A percentile compares a stretch with the other conserved stretches of the same genome.
Conservation (phyloP, 1,284 basidiomycete genomes). For the Papiliotrema flavescens region DNA sequence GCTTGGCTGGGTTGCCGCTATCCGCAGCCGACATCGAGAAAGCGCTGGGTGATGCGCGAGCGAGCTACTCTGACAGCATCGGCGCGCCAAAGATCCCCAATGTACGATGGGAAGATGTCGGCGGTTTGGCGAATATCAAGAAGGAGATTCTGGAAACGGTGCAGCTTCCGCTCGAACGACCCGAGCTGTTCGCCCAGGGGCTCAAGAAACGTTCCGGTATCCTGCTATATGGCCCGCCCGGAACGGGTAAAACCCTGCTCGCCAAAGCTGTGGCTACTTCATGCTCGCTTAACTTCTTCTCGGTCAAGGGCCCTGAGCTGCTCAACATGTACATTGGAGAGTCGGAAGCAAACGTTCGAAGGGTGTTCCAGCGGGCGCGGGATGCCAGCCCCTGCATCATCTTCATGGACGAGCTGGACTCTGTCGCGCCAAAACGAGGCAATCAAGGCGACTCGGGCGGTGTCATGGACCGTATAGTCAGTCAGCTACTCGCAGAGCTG, state of each 20-base stretch:
- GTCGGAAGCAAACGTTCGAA: slow-evolving; percentile 91
- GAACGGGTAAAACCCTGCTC: slow-evolving; percentile 91
- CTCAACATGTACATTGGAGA: slow-evolving; percentile 99
- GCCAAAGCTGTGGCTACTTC: slow-evolving; percentile 93
- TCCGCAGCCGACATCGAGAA: slow-evolving; percentile 66
- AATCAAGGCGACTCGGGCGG: slow-evolving; percentile 93
- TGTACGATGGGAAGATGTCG: slow-evolving; percentile 97
- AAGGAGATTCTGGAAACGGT: slow-evolving; percentile 94
- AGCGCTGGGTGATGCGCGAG: slow-evolving; percentile 72
- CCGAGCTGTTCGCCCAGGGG: slow-evolving; percentile 87
- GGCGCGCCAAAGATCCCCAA: slow-evolving; percentile 95
- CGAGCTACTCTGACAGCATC: slow-evolving; percentile 84
- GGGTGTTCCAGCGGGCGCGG: slow-evolving; percentile 85
- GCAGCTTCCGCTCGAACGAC: slow-evolving; percentile 89
- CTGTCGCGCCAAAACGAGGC: slow-evolving; percentile 91
- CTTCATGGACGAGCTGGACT: slow-evolving; percentile 98
- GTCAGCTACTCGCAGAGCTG: slow-evolving; percentile 89
- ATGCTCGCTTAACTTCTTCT: slow-evolving; percentile 87
- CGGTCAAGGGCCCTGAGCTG: slow-evolving; percentile 95
- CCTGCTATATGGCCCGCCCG: slow-evolving; percentile 87
- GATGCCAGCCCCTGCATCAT: slow-evolving; percentile 90
- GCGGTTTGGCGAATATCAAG: slow-evolving; percentile 85
- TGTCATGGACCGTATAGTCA: slow-evolving; percentile 97
- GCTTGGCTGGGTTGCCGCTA: slow-evolving; percentile 58
- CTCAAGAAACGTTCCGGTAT: slow-evolving; percentile 89